phyloP scores from a whole-genome alignment of 2,329 filamentous ascomycete species.

The Botrytis byssoidea region DNA sequence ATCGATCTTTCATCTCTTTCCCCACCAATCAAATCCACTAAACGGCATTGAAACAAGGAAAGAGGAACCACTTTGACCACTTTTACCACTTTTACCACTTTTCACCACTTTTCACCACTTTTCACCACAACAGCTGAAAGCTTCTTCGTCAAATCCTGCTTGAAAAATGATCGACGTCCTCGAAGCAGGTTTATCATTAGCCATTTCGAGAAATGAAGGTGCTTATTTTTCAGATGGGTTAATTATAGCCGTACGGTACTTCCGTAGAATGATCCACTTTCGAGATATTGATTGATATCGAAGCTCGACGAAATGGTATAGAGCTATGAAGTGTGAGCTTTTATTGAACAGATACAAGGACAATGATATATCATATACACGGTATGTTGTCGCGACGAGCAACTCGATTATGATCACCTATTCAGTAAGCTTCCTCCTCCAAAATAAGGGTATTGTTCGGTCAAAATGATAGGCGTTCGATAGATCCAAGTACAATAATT shows the following conservation, averaged over 20 bases:
- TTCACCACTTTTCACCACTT: not conserved
- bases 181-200: not conserved
- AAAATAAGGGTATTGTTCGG: not conserved
- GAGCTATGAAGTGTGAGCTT: not conserved
- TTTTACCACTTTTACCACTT: not conserved
- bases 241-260: not conserved
- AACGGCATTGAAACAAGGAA: not conserved
- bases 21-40: not conserved
- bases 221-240: not conserved
- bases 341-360: not conserved
- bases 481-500: not conserved
- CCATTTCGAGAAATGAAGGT: not conserved
- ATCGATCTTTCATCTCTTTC: not conserved
- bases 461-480: not conserved
- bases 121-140: not conserved
- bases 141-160: constrained; percentile 15
- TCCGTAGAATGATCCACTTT: not conserved
- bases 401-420: not conserved
- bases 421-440: not conserved
- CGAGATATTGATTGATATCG: not conserved
- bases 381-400: not conserved
- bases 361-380: not conserved
- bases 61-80: not conserved
- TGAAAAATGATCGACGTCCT: not conserved
- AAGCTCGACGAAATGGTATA: not conserved